Evolutionary conservation across 495 filamentous ascomycete genomes (phyloP).

Genomic region (Lasiosphaeria hispida): DNA sequence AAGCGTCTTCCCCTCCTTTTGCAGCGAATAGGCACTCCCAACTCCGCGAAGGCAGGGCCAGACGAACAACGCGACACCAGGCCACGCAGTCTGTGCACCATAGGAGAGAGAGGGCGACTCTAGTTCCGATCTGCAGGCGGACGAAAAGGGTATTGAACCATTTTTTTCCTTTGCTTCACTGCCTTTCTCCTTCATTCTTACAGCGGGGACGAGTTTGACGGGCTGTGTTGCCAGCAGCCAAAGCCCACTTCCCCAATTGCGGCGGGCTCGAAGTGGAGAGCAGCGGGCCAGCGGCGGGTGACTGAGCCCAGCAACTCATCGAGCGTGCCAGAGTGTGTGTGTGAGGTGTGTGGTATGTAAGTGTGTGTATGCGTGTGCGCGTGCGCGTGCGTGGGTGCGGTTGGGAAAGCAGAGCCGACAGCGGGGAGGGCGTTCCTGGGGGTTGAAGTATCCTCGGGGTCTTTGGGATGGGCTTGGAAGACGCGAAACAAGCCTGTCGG

Average conservation of each 20-base stretch:
- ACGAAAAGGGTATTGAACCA: conserved; percentile 9
- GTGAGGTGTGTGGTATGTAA: too few species aligned
- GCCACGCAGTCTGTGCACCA: neutral
- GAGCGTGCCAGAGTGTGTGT: neutral
- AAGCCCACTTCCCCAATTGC: neutral
- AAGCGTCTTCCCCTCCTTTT: neutral
- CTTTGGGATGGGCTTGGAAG: too few species aligned
- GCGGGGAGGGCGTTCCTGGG: conserved; percentile 2
- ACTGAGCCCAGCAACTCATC: conserved; percentile 3
- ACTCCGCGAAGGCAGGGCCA: neutral
- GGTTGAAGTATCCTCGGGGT: conserved; percentile 13
- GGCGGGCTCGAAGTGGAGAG: conserved; percentile 8
- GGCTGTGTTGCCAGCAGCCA: neutral
- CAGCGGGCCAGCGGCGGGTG: neutral
- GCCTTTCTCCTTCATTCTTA: neutral
- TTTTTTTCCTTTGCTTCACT: conserved; percentile 1
- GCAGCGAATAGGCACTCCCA: conserved; percentile 7
- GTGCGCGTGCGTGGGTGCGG: neutral
- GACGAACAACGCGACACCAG: conserved; percentile 11
- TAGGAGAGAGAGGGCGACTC: conserved; percentile 6
- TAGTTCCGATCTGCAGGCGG: conserved; percentile 15
- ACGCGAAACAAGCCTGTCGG: conserved; percentile 1
- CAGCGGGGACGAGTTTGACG: neutral
- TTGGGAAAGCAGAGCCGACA: neutral
- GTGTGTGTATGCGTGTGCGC: neutral